Percentiles rank a stretch among this genome's conserved stretches.
phyloP scores from a whole-genome alignment of 352 stramenopile genomes.

The Albugo laibachii region DNA sequence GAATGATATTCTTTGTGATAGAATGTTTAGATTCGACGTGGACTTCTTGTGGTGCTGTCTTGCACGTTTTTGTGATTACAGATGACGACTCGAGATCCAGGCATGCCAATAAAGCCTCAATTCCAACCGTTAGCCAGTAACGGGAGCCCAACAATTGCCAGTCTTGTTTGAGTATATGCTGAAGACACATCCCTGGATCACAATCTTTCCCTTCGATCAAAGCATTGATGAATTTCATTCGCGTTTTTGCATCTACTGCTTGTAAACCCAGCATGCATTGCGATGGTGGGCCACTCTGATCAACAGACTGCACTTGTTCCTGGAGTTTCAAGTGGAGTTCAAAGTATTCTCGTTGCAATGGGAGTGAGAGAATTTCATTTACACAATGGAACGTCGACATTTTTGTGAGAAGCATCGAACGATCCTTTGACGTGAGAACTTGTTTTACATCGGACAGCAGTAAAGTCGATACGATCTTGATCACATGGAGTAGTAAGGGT shows the following conservation, averaged over 20 bases:
- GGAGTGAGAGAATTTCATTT: slow-evolving; percentile 67
- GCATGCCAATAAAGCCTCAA: slow-evolving; percentile 37
- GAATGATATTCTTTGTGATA: slow-evolving; percentile 8
- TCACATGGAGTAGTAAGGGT: slow-evolving; percentile 63
- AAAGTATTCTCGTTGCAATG: slow-evolving; percentile 68
- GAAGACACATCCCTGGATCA: slow-evolving; percentile 23
- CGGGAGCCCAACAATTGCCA: slow-evolving; percentile 72
- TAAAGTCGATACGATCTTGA: slow-evolving; percentile 48
- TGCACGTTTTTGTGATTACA: background rate
- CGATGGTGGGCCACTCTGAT: slow-evolving; percentile 43
- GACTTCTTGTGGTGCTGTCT: slow-evolving; percentile 1
- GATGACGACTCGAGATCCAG: background rate
- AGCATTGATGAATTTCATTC: slow-evolving; percentile 49
- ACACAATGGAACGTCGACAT: slow-evolving; percentile 73
- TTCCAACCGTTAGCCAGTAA: slow-evolving; percentile 67
- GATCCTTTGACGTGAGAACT: slow-evolving; percentile 72
- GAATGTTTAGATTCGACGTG: slow-evolving; percentile 3
- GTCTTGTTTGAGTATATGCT: slow-evolving; percentile 60
- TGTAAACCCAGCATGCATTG: slow-evolving; percentile 67
- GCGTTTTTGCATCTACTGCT: slow-evolving; percentile 36
- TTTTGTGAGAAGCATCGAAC: slow-evolving; percentile 71
- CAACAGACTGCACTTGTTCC: slow-evolving; percentile 24
- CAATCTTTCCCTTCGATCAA: slow-evolving; percentile 26
- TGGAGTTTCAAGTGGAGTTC: slow-evolving; percentile 54
- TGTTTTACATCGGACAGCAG: slow-evolving; percentile 18